Conservation (phyloP, 2,329 filamentous ascomycete species). For the Aureobasidium pullulans region DNA sequence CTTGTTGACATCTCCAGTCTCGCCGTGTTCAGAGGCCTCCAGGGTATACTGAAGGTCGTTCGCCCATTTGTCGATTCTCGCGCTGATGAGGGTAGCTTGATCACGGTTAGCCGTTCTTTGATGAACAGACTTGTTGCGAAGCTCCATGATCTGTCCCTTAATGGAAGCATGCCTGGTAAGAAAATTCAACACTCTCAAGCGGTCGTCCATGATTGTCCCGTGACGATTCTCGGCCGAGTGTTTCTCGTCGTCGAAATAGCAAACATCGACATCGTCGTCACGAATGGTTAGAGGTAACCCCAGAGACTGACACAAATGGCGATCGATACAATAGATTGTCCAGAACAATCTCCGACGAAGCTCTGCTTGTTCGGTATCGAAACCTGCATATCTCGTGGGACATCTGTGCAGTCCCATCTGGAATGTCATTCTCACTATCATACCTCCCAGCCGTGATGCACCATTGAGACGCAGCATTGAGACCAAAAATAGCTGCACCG, state of each 20-base stretch:
- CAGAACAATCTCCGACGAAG: slow-evolving; percentile 50
- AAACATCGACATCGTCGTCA: slow-evolving; percentile 53
- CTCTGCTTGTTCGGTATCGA: slow-evolving; percentile 39
- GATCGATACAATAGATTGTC: slow-evolving; percentile 50
- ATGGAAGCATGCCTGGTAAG: slow-evolving; percentile 44
- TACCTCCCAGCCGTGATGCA: slow-evolving; percentile 48
- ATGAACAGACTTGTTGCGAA: slow-evolving; percentile 46
- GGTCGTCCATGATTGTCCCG: background rate
- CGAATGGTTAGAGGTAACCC: slow-evolving; percentile 49
- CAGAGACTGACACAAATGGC: slow-evolving; percentile 50
- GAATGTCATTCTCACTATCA: slow-evolving; percentile 49
- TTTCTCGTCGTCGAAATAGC: slow-evolving; percentile 43
- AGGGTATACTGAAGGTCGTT: slow-evolving; percentile 43
- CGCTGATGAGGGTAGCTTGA: slow-evolving; percentile 40
- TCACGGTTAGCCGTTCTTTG: slow-evolving; percentile 32
- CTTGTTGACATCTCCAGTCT: slow-evolving; percentile 24
- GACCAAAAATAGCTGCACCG: slow-evolving; percentile 48
- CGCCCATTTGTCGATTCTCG: slow-evolving; percentile 45
- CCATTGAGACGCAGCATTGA: slow-evolving; percentile 51
- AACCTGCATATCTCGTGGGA: slow-evolving; percentile 45
- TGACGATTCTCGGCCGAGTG: slow-evolving; percentile 27
- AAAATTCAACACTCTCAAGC: slow-evolving; percentile 19
- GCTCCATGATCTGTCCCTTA: slow-evolving; percentile 44
- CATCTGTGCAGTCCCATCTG: slow-evolving; percentile 54
- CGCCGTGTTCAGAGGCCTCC: background rate